Evolutionary conservation across 1,284 basidiomycete genomes (phyloP).

Genomic region (Ganoderma lingzhi): DNA sequence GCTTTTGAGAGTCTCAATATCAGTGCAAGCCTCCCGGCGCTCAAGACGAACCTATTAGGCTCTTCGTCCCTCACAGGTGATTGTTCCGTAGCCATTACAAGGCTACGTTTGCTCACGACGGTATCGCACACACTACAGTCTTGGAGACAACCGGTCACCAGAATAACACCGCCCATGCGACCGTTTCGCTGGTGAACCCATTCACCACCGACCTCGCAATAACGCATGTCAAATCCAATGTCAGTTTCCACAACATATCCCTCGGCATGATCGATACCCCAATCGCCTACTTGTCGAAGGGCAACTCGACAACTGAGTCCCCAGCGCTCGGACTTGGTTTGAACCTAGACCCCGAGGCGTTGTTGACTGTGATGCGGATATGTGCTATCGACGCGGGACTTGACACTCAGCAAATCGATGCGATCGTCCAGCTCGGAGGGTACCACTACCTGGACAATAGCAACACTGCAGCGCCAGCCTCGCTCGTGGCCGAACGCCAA

Average conservation of each 20-base stretch:
- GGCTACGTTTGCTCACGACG: not conserved
- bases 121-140: constrained; percentile 47
- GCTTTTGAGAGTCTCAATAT: constrained; percentile 75
- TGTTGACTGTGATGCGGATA: constrained; percentile 76
- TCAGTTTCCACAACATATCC: constrained; percentile 69
- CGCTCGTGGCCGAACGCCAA: constrained; percentile 38
- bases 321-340: constrained; percentile 69
- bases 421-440: constrained; percentile 73
- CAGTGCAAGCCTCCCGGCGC: constrained; percentile 66
- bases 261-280: constrained; percentile 71
- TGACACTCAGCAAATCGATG: constrained; percentile 69
- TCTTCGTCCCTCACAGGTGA: constrained; percentile 62
- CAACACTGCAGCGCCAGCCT: constrained; percentile 18
- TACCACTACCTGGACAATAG: constrained; percentile 65
- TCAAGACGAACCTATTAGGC: constrained; percentile 65
- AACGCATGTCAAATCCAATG: constrained; percentile 68
- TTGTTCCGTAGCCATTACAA: constrained; percentile 18
- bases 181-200: constrained; percentile 73
- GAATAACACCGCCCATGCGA: constrained; percentile 74
- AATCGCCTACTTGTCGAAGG: constrained; percentile 61
- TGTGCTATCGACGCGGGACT: constrained; percentile 73
- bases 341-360: constrained; percentile 75
- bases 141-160: constrained; percentile 70
- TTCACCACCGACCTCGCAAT: constrained; percentile 71
- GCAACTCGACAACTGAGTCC: constrained; percentile 65